phyloP scores from a whole-genome alignment of 176 grass and related monocot species.

The Alopecurus myosuroides region DNA sequence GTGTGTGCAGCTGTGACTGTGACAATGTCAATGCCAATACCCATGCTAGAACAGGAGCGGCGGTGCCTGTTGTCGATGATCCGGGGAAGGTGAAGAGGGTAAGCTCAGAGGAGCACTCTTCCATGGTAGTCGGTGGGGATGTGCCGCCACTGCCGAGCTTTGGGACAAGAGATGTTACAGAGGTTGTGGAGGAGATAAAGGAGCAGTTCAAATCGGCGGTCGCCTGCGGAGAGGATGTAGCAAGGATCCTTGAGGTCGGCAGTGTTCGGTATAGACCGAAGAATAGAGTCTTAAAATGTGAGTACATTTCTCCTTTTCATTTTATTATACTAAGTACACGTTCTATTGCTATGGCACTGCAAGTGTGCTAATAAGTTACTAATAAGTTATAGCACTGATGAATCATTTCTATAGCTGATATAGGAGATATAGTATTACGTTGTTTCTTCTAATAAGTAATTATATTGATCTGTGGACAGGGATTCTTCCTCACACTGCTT shows the following conservation, averaged over 20 bases:
- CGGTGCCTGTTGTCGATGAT: background rate
- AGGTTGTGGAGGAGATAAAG: conserved; percentile 77
- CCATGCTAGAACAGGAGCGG: background rate
- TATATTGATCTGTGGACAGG: background rate
- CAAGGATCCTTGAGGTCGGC: conserved; percentile 75
- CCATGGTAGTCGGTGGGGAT: conserved; percentile 29
- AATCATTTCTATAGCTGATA: background rate
- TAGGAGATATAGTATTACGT: background rate
- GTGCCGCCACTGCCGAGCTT: background rate
- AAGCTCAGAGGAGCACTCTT: conserved; percentile 44
- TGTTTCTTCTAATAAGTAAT: background rate
- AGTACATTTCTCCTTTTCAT: conserved; percentile 32
- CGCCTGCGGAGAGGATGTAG: conserved; percentile 58
- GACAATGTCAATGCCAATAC: conserved; percentile 12
- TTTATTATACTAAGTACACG: background rate
- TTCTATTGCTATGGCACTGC: background rate
- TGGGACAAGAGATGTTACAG: conserved; percentile 57
- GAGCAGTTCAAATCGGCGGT: conserved; percentile 65
- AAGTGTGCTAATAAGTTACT: background rate
- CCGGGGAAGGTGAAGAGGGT: conserved; percentile 35
- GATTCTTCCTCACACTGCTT: background rate
- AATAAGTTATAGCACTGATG: background rate
- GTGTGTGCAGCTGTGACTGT: conserved; percentile 36
- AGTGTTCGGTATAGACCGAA: conserved; percentile 44
- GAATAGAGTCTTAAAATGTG: conserved; percentile 61